These are phyloP conservation scores for Eucalyptus tenuipes DNA, from an alignment of 345 rosid species.

Conservation along the genomic window DNA sequence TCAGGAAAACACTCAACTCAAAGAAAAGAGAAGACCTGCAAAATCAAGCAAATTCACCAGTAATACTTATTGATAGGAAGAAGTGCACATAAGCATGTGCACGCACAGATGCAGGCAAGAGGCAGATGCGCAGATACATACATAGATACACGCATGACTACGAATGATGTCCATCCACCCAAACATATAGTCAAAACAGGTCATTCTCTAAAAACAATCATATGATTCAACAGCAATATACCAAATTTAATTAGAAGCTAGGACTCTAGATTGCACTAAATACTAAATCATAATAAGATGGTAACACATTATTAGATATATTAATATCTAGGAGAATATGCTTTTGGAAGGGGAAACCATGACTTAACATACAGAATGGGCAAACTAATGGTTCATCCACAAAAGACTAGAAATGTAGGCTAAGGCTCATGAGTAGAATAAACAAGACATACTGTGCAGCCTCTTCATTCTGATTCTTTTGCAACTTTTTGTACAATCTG, in stretches of 20 bases:
- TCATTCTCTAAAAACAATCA: neutral
- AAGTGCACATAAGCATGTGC: neutral
- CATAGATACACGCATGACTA: neutral
- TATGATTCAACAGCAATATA: neutral
- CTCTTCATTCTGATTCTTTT: constrained; percentile 55
- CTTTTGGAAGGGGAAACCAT: neutral
- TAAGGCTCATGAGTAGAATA: neutral
- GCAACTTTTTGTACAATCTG: constrained; percentile 41
- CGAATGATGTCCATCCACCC: neutral
- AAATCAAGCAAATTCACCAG: neutral
- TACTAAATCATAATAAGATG: neutral
- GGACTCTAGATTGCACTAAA: neutral
- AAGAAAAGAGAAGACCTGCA: neutral
- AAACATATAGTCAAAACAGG: neutral
- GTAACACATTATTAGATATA: neutral
- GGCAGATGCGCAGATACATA: neutral
- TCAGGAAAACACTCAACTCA: neutral
- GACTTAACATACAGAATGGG: neutral
- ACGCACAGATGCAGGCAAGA: neutral
- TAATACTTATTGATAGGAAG: neutral
- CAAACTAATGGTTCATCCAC: neutral
- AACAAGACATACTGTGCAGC: constrained; percentile 55
- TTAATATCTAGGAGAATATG: neutral
- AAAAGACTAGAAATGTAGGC: neutral
- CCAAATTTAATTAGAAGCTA: neutral